Conservation (phyloP, 2,329 filamentous ascomycete genomes). For the Thyridium curvatum region DNA sequence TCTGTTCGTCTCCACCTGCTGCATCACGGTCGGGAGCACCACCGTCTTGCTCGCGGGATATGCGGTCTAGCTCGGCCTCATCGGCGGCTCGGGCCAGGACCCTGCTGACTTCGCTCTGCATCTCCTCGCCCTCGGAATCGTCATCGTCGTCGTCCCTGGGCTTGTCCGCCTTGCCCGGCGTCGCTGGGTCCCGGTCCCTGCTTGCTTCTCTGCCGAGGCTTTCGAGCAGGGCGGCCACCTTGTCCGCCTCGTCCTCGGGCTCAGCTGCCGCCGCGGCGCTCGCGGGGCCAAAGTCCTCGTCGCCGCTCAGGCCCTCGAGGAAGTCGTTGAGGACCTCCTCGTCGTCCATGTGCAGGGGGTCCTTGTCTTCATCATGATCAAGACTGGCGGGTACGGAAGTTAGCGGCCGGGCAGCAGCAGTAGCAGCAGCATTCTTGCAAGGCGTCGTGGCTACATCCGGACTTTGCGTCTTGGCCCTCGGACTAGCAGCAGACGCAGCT, state of each 20-base stretch:
- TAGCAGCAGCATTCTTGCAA: neutral
- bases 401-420: neutral
- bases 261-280: slow-evolving; percentile 16
- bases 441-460: neutral
- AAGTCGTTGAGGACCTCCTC: slow-evolving; percentile 48
- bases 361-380: slow-evolving; percentile 27
- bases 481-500: too few species aligned
- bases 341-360: slow-evolving; percentile 37
- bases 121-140: slow-evolving; percentile 45
- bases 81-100: slow-evolving; percentile 40
- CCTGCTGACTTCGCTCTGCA: slow-evolving; percentile 35
- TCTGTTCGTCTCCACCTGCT: neutral
- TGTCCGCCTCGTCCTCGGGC: slow-evolving; percentile 20
- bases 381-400: neutral
- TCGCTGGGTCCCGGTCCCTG: neutral
- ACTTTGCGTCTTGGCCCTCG: too few species aligned
- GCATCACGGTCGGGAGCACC: neutral
- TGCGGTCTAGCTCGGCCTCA: slow-evolving; percentile 31
- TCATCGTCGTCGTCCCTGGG: slow-evolving; percentile 13
- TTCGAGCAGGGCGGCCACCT: slow-evolving; percentile 23
- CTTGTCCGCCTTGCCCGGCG: neutral
- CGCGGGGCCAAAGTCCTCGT: slow-evolving; percentile 13
- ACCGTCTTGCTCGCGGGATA: neutral
- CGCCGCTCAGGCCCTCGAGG: slow-evolving; percentile 33
- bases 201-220: slow-evolving; percentile 19